Conservation (phyloP, 2,329 filamentous ascomycete genomes). For the Neofusicoccum sp. region DNA sequence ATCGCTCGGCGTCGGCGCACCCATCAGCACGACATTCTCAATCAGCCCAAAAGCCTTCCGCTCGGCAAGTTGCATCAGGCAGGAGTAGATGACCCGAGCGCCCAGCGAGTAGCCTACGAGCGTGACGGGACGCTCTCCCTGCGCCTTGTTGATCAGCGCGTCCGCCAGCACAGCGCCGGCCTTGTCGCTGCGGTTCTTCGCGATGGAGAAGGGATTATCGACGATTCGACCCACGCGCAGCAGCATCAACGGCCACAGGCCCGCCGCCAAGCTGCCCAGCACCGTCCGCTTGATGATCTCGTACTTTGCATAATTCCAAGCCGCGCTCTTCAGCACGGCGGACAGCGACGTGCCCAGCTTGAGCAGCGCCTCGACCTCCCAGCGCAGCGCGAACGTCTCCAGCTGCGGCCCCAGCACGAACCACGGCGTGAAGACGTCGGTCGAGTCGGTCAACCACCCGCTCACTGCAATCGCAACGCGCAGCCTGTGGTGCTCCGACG, state of each 20-base stretch:
- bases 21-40: slow-evolving; percentile 80
- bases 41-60: slow-evolving; percentile 79
- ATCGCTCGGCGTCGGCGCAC: slow-evolving; percentile 73
- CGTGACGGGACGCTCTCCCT: slow-evolving; percentile 78
- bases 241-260: slow-evolving; percentile 49
- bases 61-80: slow-evolving; percentile 72
- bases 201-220: slow-evolving; percentile 80
- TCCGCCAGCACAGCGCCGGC: slow-evolving; percentile 78
- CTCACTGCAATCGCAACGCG: slow-evolving; percentile 80
- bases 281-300: slow-evolving; percentile 68
- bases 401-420: slow-evolving; percentile 66
- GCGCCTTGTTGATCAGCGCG: slow-evolving; percentile 75
- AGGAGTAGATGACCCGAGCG: slow-evolving; percentile 78
- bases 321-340: slow-evolving; percentile 72
- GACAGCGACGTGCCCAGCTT: slow-evolving; percentile 77
- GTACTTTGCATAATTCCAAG: slow-evolving; percentile 73
- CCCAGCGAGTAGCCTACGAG: slow-evolving; percentile 80
- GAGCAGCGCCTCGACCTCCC: slow-evolving; percentile 74
- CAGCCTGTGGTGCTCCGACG: slow-evolving; percentile 39
- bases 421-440: slow-evolving; percentile 78
- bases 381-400: slow-evolving; percentile 80
- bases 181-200: slow-evolving; percentile 74
- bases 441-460: slow-evolving; percentile 73
- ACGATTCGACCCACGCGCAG: slow-evolving; percentile 56
- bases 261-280: slow-evolving; percentile 47